Base-by-base conservation (phyloP, 2,329 filamentous ascomycete species). In the Daldinia sp. region DNA sequence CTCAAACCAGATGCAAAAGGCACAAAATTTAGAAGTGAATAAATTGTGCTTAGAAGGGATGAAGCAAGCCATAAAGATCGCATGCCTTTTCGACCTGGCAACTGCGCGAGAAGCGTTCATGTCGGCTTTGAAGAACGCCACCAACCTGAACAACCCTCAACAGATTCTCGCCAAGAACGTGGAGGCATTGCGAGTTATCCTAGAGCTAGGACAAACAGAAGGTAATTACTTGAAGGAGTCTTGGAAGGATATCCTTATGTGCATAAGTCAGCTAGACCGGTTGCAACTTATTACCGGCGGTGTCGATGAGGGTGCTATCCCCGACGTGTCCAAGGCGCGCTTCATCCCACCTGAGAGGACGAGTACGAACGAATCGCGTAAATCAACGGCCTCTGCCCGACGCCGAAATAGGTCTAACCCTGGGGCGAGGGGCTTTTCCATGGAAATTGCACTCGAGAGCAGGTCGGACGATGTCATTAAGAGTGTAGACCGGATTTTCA, bases 131-230 rank as follows among this genome's bases (percentile, higher is more conserved):
- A 93, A 94, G 66, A 96, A 97, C 74, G 95, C 94, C 60, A 98
- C 97, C 9, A 98, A 98, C 77, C 86, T 99, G 18, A 97, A 97
- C 79, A 99, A 98, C 76, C 87, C 97, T 2, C 93, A 93, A 63
- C 95, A 98, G 78, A 97, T 99, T 87, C 90, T 94, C 77, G 92
- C 93, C 4, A 98, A 98, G 86, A 97, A 99, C 73, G 89, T 99
- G 42, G 96, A 99, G 80, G 96, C 97, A 0, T 84, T 99, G 60
- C 97, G 97, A 78, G 92, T 93, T 0, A 84, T 99, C 48, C 87
- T 99, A 6, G 97, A 99, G 70, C 90, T 99, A 46, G 96, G 94
- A 5, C 92, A 97, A 75, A 93, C 92, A 0, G 96, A 99, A 80
- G 96, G 97, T 66, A 97, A 99, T 76, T 85, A 93, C 42, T 84